Conservation (phyloP, 306 rosid genomes). For the Citrullus mucosospermus region DNA sequence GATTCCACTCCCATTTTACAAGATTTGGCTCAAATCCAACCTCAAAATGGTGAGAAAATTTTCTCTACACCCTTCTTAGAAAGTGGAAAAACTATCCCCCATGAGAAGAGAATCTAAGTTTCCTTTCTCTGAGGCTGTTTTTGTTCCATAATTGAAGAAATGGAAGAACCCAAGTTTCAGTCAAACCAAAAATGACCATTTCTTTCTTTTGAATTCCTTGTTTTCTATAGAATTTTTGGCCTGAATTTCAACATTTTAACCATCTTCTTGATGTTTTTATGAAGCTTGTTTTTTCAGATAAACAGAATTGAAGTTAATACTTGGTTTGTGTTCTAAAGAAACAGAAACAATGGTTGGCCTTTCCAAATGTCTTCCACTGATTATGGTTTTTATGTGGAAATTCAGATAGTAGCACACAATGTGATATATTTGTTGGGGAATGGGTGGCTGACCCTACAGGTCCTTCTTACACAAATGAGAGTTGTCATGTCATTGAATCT, state of each 20-base stretch:
- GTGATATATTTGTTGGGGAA: conserved; percentile 68
- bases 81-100: too few relatives aligned
- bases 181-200: too few relatives aligned
- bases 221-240: not conserved
- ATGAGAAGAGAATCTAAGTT: too few relatives aligned
- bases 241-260: not conserved
- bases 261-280: not conserved
- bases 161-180: too few relatives aligned
- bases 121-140: too few relatives aligned
- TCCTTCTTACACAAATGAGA: conserved; percentile 56
- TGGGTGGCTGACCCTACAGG: conserved; percentile 55
- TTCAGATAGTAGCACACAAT: conserved; percentile 17
- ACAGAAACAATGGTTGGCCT: not conserved
- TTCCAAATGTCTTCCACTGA: not conserved
- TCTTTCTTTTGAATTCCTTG: too few relatives aligned
- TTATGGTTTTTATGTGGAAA: not conserved
- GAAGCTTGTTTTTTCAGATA: not conserved
- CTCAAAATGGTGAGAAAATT: conserved; percentile 17
- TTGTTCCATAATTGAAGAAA: too few relatives aligned
- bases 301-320: not conserved
- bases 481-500: conserved; percentile 48
- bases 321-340: not conserved
- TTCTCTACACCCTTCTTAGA: too few relatives aligned
- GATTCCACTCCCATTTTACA: not conserved
- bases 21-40: not conserved